Percentiles rank a stretch among this genome's conserved stretches.
phyloP scores from a whole-genome alignment of 2,329 filamentous ascomycete species.

The Diplodia corticola region DNA sequence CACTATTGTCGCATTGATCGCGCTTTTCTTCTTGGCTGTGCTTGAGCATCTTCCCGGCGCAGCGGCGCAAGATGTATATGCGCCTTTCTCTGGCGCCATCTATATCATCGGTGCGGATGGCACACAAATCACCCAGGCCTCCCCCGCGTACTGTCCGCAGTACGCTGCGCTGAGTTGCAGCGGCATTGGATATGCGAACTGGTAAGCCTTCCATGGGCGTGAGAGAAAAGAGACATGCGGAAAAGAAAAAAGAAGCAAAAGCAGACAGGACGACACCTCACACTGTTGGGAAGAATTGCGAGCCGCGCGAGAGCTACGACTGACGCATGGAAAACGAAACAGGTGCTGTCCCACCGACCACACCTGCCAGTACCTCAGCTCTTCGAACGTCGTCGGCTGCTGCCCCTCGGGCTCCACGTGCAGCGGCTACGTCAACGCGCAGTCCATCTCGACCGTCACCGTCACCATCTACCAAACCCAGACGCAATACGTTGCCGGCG shows the following conservation, averaged over 20 bases:
- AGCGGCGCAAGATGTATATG: constrained; percentile 31
- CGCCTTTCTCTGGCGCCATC: constrained; percentile 43
- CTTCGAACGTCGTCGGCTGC: constrained; percentile 40
- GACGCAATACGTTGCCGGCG: constrained; percentile 11
- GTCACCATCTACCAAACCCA: constrained; percentile 29
- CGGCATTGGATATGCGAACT: constrained; percentile 44
- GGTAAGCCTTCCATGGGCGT: constrained; percentile 33
- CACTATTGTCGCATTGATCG: background rate
- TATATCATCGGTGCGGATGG: constrained; percentile 32
- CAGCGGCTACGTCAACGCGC: constrained; percentile 35
- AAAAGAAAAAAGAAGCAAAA: background rate
- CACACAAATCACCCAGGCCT: constrained; percentile 36
- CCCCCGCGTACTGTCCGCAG: constrained; percentile 36
- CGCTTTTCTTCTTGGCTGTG: background rate
- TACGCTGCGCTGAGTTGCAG: constrained; percentile 44
- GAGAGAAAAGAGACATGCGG: too few species aligned
- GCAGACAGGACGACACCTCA: background rate
- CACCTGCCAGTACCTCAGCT: constrained; percentile 35
- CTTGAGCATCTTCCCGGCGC: background rate
- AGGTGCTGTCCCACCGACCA: constrained; percentile 42
- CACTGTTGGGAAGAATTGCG: background rate
- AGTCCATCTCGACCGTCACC: constrained; percentile 38
- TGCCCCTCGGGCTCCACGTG: constrained; percentile 40
- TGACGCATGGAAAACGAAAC: background rate
- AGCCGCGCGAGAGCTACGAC: background rate